phyloP scores from a whole-genome alignment of 2,329 filamentous ascomycete species.

The Colletotrichum shisoi region DNA sequence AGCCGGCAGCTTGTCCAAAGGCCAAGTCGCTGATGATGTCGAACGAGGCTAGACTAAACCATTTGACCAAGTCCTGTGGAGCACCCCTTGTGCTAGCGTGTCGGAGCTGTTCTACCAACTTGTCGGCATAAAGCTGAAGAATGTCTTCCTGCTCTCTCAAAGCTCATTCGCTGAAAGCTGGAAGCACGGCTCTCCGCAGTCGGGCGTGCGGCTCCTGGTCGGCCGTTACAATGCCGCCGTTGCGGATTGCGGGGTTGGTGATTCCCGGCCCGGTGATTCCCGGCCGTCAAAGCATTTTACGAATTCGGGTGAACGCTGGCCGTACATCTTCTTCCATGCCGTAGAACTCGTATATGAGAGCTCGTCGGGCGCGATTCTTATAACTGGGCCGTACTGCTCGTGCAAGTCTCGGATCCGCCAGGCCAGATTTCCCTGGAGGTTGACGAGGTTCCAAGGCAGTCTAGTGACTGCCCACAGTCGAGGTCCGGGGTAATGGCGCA shows the following conservation, averaged over 20 bases:
- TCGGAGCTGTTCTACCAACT: slow-evolving; percentile 24
- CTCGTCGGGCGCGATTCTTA: slow-evolving; percentile 46
- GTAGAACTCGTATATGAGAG: slow-evolving; percentile 30
- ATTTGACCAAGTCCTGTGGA: slow-evolving; percentile 45
- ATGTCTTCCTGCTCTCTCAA: slow-evolving; percentile 32
- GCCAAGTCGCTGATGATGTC: slow-evolving; percentile 57
- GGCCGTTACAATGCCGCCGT: slow-evolving; percentile 31
- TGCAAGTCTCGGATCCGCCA: slow-evolving; percentile 53
- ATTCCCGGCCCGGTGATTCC: slow-evolving; percentile 20
- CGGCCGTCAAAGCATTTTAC: slow-evolving; percentile 27
- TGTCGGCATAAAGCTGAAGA: slow-evolving; percentile 27
- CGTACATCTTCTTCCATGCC: slow-evolving; percentile 38
- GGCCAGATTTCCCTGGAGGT: slow-evolving; percentile 51
- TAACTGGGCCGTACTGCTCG: slow-evolving; percentile 46
- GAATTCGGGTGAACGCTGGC: slow-evolving; percentile 32
- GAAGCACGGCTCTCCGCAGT: slow-evolving; percentile 27
- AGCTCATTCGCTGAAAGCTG: slow-evolving; percentile 25
- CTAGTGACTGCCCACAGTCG: slow-evolving; percentile 64
- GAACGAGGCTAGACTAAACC: slow-evolving; percentile 52
- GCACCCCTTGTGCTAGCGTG: slow-evolving; percentile 15
- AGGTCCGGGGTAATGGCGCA: slow-evolving; percentile 77
- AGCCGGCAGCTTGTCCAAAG: slow-evolving; percentile 56
- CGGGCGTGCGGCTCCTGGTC: slow-evolving; percentile 34
- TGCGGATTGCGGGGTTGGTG: slow-evolving; percentile 10
- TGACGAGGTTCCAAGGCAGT: slow-evolving; percentile 54